Evolutionary conservation across 805 yeast species (phyloP).

Genomic region (Nakazawaea wyomingensis): DNA sequence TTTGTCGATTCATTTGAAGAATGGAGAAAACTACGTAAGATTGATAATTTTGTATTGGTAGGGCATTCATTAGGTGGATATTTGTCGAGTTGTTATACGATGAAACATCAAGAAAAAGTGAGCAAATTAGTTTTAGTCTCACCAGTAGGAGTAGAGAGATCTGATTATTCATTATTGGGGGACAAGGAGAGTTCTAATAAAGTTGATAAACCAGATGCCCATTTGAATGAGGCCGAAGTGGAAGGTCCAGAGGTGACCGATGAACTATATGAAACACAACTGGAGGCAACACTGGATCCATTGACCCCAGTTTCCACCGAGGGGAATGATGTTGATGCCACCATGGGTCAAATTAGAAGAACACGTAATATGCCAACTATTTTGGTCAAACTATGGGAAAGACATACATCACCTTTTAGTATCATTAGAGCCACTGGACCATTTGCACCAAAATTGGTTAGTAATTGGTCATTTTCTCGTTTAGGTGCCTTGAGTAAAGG

Average conservation of each 20-base stretch:
- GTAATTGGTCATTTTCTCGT: constrained; percentile 52
- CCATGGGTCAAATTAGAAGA: constrained; percentile 6
- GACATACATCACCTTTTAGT: constrained; percentile 50
- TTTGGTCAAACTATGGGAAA: constrained; percentile 45
- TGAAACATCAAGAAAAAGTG: constrained; percentile 41
- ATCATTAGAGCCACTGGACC: constrained; percentile 49
- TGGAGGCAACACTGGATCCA: neutral
- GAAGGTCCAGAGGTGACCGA: constrained; percentile 17
- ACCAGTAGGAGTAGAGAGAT: constrained; percentile 76
- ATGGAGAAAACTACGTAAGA: constrained; percentile 50
- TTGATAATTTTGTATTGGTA: constrained; percentile 52
- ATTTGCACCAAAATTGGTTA: constrained; percentile 42
- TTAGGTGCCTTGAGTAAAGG: constrained; percentile 25
- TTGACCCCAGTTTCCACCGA: neutral
- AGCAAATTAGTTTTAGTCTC: constrained; percentile 58
- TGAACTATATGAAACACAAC: constrained; percentile 18
- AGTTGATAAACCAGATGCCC: constrained; percentile 9
- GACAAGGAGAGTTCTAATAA: constrained; percentile 6
- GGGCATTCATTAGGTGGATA: constrained; percentile 84
- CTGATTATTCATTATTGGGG: constrained; percentile 38
- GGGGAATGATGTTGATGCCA: constrained; percentile 17
- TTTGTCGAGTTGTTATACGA: constrained; percentile 59
- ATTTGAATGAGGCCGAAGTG: neutral
- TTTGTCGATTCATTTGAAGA: constrained; percentile 54
- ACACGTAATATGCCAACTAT: constrained; percentile 28